A percentile compares a stretch with the other conserved stretches of the same genome.
These are phyloP conservation scores for Saccharum spontaneum DNA, from an alignment of 176 grass and related monocot genomes.

Conservation along the genomic window DNA sequence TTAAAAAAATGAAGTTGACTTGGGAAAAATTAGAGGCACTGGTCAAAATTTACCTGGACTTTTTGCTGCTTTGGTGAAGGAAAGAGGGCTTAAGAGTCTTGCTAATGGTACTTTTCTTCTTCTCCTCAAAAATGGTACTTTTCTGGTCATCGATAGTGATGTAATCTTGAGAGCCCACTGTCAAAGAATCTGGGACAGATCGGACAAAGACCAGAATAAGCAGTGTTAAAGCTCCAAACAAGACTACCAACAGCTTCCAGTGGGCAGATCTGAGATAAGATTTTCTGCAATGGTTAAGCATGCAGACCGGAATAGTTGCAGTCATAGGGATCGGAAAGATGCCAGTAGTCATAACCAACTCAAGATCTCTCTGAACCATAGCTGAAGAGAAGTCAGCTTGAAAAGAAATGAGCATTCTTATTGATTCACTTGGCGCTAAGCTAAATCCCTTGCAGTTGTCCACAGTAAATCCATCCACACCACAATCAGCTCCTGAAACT, in stretches of 20 bases:
- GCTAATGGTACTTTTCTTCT: slow-evolving; percentile 29
- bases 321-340: slow-evolving; percentile 89
- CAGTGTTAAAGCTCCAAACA: slow-evolving; percentile 46
- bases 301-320: slow-evolving; percentile 61
- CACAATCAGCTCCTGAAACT: slow-evolving; percentile 88
- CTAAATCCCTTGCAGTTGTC: slow-evolving; percentile 73
- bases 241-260: slow-evolving; percentile 57
- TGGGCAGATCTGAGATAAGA: slow-evolving; percentile 48
- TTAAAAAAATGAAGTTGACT: slow-evolving; percentile 12
- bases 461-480: slow-evolving; percentile 66
- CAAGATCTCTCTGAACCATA: slow-evolving; percentile 83
- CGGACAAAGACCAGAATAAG: slow-evolving; percentile 60
- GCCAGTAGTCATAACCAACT: slow-evolving; percentile 70
- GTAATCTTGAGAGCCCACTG: slow-evolving; percentile 49
- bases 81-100: slow-evolving; percentile 57
- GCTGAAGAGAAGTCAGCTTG: slow-evolving; percentile 64
- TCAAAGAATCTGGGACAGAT: slow-evolving; percentile 38
- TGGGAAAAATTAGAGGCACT: neutral
- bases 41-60: slow-evolving; percentile 62
- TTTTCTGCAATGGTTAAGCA: slow-evolving; percentile 76
- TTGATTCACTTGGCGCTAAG: slow-evolving; percentile 76
- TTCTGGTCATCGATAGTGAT: slow-evolving; percentile 43
- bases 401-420: slow-evolving; percentile 69
- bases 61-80: slow-evolving; percentile 53
- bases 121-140: slow-evolving; percentile 16